These are phyloP conservation scores for Tanozyma kutaoensis DNA, from an alignment of 805 yeast species.

Conservation along the genomic window DNA sequence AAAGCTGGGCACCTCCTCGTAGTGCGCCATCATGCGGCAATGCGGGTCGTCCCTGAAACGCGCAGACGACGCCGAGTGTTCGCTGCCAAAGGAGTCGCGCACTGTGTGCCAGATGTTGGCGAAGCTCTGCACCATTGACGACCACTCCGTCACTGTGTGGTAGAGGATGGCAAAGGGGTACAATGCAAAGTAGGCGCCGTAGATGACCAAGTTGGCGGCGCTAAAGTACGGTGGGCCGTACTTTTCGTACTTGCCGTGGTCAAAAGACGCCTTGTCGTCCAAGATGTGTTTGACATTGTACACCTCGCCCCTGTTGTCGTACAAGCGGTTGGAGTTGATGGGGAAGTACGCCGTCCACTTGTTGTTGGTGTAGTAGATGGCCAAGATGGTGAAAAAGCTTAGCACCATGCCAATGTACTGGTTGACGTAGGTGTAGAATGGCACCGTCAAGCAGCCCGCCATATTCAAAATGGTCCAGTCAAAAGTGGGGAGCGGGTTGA, in stretches of 20 bases:
- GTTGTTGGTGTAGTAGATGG: slow-evolving; percentile 31
- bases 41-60: slow-evolving; percentile 34
- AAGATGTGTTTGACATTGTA: slow-evolving; percentile 36
- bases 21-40: slow-evolving; percentile 41
- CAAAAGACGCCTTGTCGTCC: slow-evolving; percentile 29
- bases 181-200: slow-evolving; percentile 42
- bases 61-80: slow-evolving; percentile 1
- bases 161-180: slow-evolving; percentile 44
- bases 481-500: slow-evolving; percentile 28
- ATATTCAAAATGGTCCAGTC: slow-evolving; percentile 23
- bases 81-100: slow-evolving; percentile 10
- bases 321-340: slow-evolving; percentile 37
- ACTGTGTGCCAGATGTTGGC: slow-evolving; percentile 18
- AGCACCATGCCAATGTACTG: slow-evolving; percentile 22
- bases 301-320: slow-evolving; percentile 34
- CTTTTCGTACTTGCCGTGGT: slow-evolving; percentile 29
- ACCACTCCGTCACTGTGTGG: slow-evolving; percentile 1
- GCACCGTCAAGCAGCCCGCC: slow-evolving; percentile 26
- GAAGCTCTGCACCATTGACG: slow-evolving; percentile 24
- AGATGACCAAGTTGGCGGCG: slow-evolving; percentile 47
- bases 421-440: slow-evolving; percentile 29
- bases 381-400: slow-evolving; percentile 18
- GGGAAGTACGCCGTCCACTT: slow-evolving; percentile 39
- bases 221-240: slow-evolving; percentile 57
- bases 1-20: slow-evolving; percentile 65